These are phyloP conservation scores for Ammopiptanthus mongolicus DNA, from an alignment of 306 rosid genomes.

Conservation along the genomic window DNA sequence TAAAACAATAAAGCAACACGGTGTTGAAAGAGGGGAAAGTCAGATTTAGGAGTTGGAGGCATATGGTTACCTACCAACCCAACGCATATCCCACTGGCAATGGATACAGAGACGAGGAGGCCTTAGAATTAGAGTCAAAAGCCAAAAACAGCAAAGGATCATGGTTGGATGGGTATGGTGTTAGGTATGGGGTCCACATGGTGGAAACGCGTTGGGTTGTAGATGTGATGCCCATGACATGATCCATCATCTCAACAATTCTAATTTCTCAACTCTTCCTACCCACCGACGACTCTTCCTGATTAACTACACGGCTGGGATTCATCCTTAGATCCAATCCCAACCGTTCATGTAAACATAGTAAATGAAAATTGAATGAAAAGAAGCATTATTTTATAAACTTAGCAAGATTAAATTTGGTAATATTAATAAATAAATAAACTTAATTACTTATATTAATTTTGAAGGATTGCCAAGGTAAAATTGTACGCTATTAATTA, in stretches of 20 bases:
- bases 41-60: neutral
- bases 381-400: too few relatives aligned
- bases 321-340: neutral
- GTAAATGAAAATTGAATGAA: neutral
- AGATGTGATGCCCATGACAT: neutral
- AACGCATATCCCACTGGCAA: neutral
- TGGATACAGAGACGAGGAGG: neutral
- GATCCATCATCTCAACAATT: neutral
- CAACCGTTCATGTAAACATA: neutral
- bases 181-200: neutral
- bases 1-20: neutral
- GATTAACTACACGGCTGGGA: neutral
- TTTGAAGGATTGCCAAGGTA: too few relatives aligned
- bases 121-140: neutral
- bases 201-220: neutral
- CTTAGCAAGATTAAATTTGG: neutral
- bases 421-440: too few relatives aligned
- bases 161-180: neutral
- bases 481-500: too few relatives aligned
- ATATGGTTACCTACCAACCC: too few relatives aligned
- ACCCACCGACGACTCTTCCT: conserved; percentile 19
- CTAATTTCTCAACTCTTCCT: neutral
- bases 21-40: neutral
- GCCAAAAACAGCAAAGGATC: neutral
- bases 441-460: too few relatives aligned